phyloP scores from a whole-genome alignment of 371 early-diverging fungal species.

The Mortierella sp. region DNA sequence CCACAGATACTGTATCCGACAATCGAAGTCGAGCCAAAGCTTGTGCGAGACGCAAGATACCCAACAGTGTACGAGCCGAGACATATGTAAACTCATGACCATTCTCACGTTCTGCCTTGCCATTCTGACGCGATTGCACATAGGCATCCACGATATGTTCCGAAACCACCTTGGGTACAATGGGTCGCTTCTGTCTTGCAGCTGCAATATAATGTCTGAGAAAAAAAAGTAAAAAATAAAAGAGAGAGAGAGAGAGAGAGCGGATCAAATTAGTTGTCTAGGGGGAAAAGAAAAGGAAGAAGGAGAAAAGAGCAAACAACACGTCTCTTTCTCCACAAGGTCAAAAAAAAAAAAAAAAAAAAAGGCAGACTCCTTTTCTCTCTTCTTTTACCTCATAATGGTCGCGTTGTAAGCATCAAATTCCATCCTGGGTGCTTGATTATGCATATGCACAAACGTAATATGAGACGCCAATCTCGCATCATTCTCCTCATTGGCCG shows the following conservation, averaged over 20 bases:
- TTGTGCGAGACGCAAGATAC: slow-evolving; percentile 93
- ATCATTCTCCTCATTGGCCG: slow-evolving; percentile 79
- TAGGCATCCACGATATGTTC: slow-evolving; percentile 92
- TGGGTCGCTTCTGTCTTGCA: slow-evolving; percentile 80
- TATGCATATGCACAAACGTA: slow-evolving; percentile 89
- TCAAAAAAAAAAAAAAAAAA: too few relatives aligned
- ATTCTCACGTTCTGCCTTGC: slow-evolving; percentile 71
- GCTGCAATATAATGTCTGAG: slow-evolving; percentile 88
- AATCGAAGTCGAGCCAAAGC: slow-evolving; percentile 92
- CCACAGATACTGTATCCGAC: slow-evolving; percentile 77
- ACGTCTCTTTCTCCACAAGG: too few relatives aligned
- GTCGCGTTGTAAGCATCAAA: slow-evolving; percentile 72
- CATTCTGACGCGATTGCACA: slow-evolving; percentile 80
- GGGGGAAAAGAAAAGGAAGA: too few relatives aligned
- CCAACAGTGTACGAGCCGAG: slow-evolving; percentile 89
- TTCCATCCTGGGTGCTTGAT: slow-evolving; percentile 78
- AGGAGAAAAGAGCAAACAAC: not conserved
- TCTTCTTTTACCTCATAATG: slow-evolving; percentile 66
- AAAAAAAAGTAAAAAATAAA: slow-evolving; percentile 7
- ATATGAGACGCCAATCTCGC: slow-evolving; percentile 89
- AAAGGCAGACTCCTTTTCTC: not conserved
- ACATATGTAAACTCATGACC: slow-evolving; percentile 73
- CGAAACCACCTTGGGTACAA: slow-evolving; percentile 78
- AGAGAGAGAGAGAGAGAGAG: not conserved
- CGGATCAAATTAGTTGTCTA: not conserved